Evolutionary conservation across 192 early-diverging fungal genomes (phyloP), one percentile per base, ranked within the genome.

Genomic region (Backusella westeae): DNA sequence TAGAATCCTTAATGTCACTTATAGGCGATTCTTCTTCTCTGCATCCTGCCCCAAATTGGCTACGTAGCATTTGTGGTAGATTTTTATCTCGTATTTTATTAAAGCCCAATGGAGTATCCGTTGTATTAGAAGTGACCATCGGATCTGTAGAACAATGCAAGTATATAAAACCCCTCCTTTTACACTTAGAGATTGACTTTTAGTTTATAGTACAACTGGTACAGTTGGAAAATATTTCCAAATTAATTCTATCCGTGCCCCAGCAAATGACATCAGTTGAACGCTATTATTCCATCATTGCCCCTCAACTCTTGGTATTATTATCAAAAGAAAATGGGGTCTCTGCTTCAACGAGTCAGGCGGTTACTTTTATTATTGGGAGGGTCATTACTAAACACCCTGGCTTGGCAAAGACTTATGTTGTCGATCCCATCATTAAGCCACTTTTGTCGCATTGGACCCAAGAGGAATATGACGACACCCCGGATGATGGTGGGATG

Each of bases 1-100:
- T 96, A 34, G 90, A 94, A 67, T 85, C 92, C 0, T 85, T 96
- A 42, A 91, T 91, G 0, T 74, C 82, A 5, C 78, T 96, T 9
- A 74, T 94, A 38, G 87, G 90, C 14, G 29, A 39, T 49, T 79
- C 88, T 4, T 86, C 88, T 8, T 85, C 86, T 10, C 46, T 80
- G 12, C 85, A 87, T 49, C 84, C 83, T 23, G 81, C 80, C 1
- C 89, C 90, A 2, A 71, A 69, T 15, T 96, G 94, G 94, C 78
- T 94, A 19, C 76, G 85, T 42, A 85, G 75, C 14, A 76, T 92
- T 38, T 94, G 93, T 71, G 88, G 91, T 0, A 80, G 89, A 49
- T 92, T 91, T 59, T 85, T 95, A 2, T 87, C 93, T 1, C 87
- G 90, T 34, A 87, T 94, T 36, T 65, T 96, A 15, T 79, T 93